Conservation (phyloP, 371 early-diverging fungal genomes). For the Cladochytrium tenue region DNA sequence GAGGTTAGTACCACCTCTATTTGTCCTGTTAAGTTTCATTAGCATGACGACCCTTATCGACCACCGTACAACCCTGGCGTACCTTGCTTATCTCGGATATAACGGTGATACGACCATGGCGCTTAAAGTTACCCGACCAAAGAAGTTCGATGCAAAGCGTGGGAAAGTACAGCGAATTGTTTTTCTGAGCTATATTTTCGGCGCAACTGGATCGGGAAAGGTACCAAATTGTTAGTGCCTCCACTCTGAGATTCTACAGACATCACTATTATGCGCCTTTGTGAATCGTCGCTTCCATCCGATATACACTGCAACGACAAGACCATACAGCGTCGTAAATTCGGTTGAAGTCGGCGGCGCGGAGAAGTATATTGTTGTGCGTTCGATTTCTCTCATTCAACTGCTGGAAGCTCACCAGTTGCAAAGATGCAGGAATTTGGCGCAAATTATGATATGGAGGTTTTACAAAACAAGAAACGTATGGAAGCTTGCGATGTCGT, state of each 20-base stretch:
- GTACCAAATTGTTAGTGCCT: constrained; percentile 31
- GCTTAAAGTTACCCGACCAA: constrained; percentile 46
- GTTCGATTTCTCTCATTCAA: constrained; percentile 21
- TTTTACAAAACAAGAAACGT: constrained; percentile 73
- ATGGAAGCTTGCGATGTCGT: constrained; percentile 88
- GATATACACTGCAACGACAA: constrained; percentile 74
- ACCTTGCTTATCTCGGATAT: constrained; percentile 93
- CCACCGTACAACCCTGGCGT: constrained; percentile 81
- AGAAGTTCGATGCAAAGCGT: constrained; percentile 72
- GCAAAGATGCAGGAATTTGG: constrained; percentile 88
- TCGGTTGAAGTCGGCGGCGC: constrained; percentile 90
- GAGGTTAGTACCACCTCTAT: constrained; percentile 60
- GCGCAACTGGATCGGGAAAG: constrained; percentile 92
- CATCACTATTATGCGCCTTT: constrained; percentile 79
- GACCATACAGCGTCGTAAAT: constrained; percentile 81
- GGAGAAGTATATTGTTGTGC: constrained; percentile 89
- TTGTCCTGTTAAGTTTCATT: constrained; percentile 2
- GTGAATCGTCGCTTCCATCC: constrained; percentile 77
- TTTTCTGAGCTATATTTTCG: constrained; percentile 91
- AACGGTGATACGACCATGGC: constrained; percentile 60
- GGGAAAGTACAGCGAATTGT: constrained; percentile 84
- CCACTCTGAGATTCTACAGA: constrained; percentile 41
- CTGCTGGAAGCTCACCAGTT: constrained; percentile 1
- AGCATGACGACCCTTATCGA: constrained; percentile 94
- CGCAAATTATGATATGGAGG: constrained; percentile 71